Conservation (phyloP, 2,329 filamentous ascomycete species). For the Dactylellina drechsleri region DNA sequence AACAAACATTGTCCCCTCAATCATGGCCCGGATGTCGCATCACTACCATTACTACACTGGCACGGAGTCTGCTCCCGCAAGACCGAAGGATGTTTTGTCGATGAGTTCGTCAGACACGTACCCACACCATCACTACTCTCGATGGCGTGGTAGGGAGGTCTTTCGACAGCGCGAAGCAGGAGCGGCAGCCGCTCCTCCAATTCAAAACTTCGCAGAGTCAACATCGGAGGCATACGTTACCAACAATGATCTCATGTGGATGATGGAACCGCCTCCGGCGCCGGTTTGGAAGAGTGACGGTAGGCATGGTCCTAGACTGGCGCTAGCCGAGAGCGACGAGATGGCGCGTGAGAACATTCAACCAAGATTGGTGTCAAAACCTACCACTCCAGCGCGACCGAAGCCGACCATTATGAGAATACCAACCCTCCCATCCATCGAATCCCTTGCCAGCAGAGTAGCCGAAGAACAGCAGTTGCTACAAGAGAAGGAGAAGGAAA, state of each 20-base stretch:
- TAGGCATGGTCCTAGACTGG: conserved; percentile 45
- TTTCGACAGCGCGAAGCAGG: conserved; percentile 29
- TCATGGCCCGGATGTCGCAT: conserved; percentile 51
- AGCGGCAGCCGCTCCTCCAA: conserved; percentile 29
- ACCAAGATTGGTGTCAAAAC: conserved; percentile 35
- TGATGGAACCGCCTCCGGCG: conserved; percentile 53
- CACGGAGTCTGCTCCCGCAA: conserved; percentile 30
- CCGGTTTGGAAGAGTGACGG: conserved; percentile 53
- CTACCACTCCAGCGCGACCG: conserved; percentile 28
- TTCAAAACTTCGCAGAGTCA: conserved; percentile 50
- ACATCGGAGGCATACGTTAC: conserved; percentile 29
- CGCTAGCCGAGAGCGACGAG: conserved; percentile 43
- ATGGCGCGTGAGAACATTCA: conserved; percentile 39
- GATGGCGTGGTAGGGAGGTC: conserved; percentile 39
- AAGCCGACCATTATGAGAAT: conserved; percentile 53
- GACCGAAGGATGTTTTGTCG: conserved; percentile 41
- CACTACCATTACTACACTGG: conserved; percentile 53
- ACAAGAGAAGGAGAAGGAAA: conserved; percentile 11
- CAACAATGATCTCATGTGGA: conserved; percentile 53
- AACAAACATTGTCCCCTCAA: conserved; percentile 51
- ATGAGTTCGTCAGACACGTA: conserved; percentile 51
- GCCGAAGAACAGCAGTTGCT: conserved; percentile 31
- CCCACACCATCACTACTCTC: conserved; percentile 28
- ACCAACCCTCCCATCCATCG: conserved; percentile 44
- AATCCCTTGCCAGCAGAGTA: conserved; percentile 47